Base-by-base conservation (phyloP, 768 basidiomycete species). In the Rhizopogon vinicolor region DNA sequence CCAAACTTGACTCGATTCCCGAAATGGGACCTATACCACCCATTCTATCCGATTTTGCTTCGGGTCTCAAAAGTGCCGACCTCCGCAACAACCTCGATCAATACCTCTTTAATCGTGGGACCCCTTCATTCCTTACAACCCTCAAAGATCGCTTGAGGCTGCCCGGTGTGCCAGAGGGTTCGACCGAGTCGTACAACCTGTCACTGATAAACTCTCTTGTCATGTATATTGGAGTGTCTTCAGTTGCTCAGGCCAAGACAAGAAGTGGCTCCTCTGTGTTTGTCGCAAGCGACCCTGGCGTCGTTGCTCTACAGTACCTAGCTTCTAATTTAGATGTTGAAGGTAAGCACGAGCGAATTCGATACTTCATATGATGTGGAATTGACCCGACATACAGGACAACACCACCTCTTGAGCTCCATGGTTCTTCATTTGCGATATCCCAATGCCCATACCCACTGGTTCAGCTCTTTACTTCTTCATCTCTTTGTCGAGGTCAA, bases 381-480 rank as follows among this genome's bases (percentile, higher is more conserved):
- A 37, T 49, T 37, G 35, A 49, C 42, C 22, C 4, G 18, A 41
- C 44, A 50, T 39, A 1, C 62, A 98, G 96, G 94, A 60, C 94
- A 97, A 84, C 93, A 98, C 74, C 89, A 93, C 71, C 79, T 98
- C 60, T 75, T 98, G 62, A 92, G 86, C 62, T 86, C 95, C n/a
- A 87, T 96, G 70, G 89, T 93, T 43, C 82, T 94, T 63, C 96
- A 98, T 68, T 77, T 99, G 60, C 91, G 97, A 64, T 98, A 96
- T 79, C 96, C 97, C 33, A 97, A 95, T 65, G 91, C 95, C 9
- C 97, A 99, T 78, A 99, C 96, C 49, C 89, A 93, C 71, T 99
- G 95, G 93, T 98, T 96, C 80, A 91, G 89, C 68, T 89, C 87
- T 44, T 80, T 98, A 60, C 76, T 98, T 52, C 82, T 98, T 51